phyloP scores from a whole-genome alignment of 192 early-diverging fungal species.

The Coemansia sp. region DNA sequence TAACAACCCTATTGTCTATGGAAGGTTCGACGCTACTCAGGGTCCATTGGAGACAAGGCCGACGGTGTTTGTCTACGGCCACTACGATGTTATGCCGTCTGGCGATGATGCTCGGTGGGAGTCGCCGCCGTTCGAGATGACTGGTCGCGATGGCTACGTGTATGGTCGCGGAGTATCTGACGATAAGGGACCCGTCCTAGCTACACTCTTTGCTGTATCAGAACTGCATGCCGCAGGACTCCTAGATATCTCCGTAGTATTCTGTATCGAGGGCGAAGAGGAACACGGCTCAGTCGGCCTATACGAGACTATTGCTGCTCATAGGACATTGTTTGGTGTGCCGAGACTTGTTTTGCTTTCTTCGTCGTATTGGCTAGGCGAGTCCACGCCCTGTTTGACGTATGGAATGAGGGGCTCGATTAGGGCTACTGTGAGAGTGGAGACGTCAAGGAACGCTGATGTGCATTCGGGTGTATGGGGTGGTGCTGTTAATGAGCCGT shows the following conservation, averaged over 20 bases:
- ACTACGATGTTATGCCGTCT: slow-evolving; percentile 82
- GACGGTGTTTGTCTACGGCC: slow-evolving; percentile 75
- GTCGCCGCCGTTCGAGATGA: slow-evolving; percentile 66
- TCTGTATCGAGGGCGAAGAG: slow-evolving; percentile 82
- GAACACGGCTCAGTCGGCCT: slow-evolving; percentile 75
- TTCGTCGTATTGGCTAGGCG: slow-evolving; percentile 81
- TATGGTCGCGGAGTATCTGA: slow-evolving; percentile 82
- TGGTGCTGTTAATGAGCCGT: slow-evolving; percentile 72
- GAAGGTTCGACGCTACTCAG: slow-evolving; percentile 55
- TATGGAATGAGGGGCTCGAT: slow-evolving; percentile 81
- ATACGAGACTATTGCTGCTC: slow-evolving; percentile 59
- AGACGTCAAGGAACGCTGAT: slow-evolving; percentile 58
- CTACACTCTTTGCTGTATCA: slow-evolving; percentile 70
- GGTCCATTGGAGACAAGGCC: slow-evolving; percentile 28
- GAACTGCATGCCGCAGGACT: slow-evolving; percentile 64
- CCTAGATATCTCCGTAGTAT: slow-evolving; percentile 67
- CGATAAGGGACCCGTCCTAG: slow-evolving; percentile 80
- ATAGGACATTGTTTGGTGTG: slow-evolving; percentile 33
- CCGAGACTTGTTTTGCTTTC: slow-evolving; percentile 56
- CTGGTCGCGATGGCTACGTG: slow-evolving; percentile 70
- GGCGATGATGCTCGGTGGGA: slow-evolving; percentile 67
- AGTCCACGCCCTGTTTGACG: slow-evolving; percentile 74
- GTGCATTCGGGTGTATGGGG: slow-evolving; percentile 78
- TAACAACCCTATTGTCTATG: slow-evolving; percentile 74
- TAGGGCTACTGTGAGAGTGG: slow-evolving; percentile 61